Conservation (phyloP, 2,329 filamentous ascomycete species). For the Fusarium subtropicale region DNA sequence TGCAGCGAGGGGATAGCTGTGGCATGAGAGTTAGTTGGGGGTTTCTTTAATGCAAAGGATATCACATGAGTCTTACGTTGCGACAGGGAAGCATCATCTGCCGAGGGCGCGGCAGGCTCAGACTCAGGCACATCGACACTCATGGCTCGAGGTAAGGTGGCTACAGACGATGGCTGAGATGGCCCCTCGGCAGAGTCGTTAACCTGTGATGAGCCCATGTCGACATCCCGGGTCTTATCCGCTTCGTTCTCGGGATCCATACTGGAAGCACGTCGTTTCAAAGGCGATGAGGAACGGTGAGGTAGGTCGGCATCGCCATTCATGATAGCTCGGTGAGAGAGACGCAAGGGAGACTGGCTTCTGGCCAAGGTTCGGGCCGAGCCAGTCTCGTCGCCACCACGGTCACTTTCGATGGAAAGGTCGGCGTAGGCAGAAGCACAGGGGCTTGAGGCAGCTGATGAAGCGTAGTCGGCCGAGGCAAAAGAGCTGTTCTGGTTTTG, state of each 20-base stretch:
- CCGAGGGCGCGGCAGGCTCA: conserved; percentile 45
- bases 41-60: not conserved
- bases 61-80: conserved; percentile 45
- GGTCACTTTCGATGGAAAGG: conserved; percentile 67
- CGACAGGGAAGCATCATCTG: conserved; percentile 32
- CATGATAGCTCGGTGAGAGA: conserved; percentile 67
- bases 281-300: conserved; percentile 71
- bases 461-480: conserved; percentile 61
- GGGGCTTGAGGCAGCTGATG: conserved; percentile 69
- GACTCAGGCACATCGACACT: conserved; percentile 55
- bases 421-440: conserved; percentile 67
- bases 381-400: conserved; percentile 60
- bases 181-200: conserved; percentile 30
- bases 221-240: conserved; percentile 58
- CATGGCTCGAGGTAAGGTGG: conserved; percentile 54
- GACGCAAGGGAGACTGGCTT: conserved; percentile 65
- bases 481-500: conserved; percentile 59
- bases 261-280: conserved; percentile 72
- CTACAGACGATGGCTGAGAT: conserved; percentile 26
- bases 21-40: conserved; percentile 28
- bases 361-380: conserved; percentile 54
- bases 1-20: conserved; percentile 54
- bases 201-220: conserved; percentile 55
- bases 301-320: conserved; percentile 68
- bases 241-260: conserved; percentile 65